Evolutionary conservation across 768 basidiomycete genomes (phyloP).

Genomic region (Suillus clintonianus): DNA sequence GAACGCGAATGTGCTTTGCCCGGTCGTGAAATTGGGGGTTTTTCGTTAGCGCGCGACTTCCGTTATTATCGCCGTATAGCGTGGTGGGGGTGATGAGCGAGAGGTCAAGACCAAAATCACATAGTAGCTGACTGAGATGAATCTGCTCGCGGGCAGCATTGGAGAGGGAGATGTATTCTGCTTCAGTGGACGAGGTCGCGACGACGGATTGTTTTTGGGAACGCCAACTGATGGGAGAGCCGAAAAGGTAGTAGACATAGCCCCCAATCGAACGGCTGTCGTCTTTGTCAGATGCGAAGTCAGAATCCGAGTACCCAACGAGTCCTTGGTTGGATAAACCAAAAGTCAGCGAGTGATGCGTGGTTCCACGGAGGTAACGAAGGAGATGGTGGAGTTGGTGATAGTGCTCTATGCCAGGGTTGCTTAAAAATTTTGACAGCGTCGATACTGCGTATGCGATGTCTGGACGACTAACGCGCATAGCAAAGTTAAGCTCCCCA

Average conservation of each 20-base stretch:
- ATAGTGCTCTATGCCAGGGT: conserved; percentile 23
- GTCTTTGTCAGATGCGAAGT: conserved; percentile 12
- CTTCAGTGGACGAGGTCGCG: too few species aligned
- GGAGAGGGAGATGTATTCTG: too few species aligned
- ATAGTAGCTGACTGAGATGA: too few species aligned
- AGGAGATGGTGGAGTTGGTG: conserved; percentile 15
- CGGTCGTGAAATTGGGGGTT: too few species aligned
- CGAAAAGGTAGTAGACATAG: conserved; percentile 26
- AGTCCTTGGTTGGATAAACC: conserved; percentile 4
- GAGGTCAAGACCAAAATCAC: too few species aligned
- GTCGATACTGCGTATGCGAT: too few species aligned
- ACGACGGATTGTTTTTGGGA: too few species aligned
- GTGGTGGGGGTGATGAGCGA: too few species aligned
- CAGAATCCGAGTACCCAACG: conserved; percentile 15
- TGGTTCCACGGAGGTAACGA: conserved; percentile 13
- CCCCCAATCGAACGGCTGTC: conserved; percentile 19
- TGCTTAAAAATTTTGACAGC: conserved; percentile 19
- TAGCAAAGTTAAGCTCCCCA: conserved; percentile 30
- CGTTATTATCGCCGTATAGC: too few species aligned
- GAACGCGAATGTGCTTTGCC: too few species aligned
- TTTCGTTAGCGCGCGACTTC: too few species aligned
- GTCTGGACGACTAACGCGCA: conserved; percentile 30
- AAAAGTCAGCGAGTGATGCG: not conserved
- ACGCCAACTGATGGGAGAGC: conserved; percentile 21
- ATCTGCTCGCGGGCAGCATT: too few species aligned